A percentile compares a stretch with the other conserved stretches of the same genome.
Evolutionary conservation across 2,329 filamentous ascomycete genomes (phyloP).

Genomic region (Lachnellula subtilissima): DNA sequence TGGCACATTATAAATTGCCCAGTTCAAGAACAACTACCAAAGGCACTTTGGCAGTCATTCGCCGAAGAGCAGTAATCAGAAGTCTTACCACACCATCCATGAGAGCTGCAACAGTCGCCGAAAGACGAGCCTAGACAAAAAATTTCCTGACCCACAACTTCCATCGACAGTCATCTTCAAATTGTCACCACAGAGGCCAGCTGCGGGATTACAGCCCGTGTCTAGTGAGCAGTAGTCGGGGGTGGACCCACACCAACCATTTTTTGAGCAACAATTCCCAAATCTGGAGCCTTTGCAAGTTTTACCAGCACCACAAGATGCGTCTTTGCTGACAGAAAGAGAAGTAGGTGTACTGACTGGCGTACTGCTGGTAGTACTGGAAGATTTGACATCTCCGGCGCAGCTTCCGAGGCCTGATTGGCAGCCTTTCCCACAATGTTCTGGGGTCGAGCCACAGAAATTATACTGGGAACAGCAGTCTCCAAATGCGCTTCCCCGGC

Average conservation of each 20-base stretch:
- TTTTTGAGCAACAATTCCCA: conserved; percentile 5
- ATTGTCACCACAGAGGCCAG: background rate
- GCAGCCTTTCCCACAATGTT: background rate
- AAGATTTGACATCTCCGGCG: background rate
- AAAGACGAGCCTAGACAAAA: conserved; percentile 7
- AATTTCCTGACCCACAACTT: conserved; percentile 8
- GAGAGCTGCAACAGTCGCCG: conserved; percentile 17
- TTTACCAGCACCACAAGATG: background rate
- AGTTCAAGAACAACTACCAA: conserved; percentile 1
- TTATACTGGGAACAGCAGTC: conserved; percentile 2
- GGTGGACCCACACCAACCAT: conserved; percentile 2
- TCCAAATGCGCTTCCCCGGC: background rate
- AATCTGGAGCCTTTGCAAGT: background rate
- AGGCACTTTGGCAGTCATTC: conserved; percentile 3
- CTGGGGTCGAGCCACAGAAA: background rate
- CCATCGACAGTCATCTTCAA: conserved; percentile 12
- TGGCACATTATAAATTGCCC: background rate
- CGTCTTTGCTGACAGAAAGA: background rate
- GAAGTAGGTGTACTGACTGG: background rate
- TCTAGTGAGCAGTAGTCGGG: background rate
- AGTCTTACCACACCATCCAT: conserved; percentile 15
- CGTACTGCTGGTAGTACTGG: too few species aligned
- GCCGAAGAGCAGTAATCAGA: conserved; percentile 8
- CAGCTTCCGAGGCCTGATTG: background rate
- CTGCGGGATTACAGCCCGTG: background rate